Evolutionary conservation across 768 basidiomycete species (phyloP), one percentile per base, ranked within the genome.

Genomic region (Leccinum aurantiacum): DNA sequence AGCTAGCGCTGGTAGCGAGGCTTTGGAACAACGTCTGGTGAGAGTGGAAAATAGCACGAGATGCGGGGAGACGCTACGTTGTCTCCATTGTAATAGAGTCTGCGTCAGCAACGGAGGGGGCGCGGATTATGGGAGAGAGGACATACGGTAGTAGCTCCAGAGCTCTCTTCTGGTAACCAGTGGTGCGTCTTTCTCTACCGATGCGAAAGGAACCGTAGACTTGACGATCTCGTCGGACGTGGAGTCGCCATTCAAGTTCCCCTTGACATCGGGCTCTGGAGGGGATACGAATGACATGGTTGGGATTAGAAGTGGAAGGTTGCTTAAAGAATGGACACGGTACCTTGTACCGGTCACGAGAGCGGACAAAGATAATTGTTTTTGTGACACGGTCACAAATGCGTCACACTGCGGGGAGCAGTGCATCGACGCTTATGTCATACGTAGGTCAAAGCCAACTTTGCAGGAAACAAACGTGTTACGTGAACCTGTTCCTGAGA

Each of bases 91-190:
- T 86, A 89, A 67, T 91, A 91, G 60, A 91, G 22, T 31, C 2
- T 19, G 24, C 10, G 38, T 56, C 27, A 50, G 53, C 53, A 60
- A 59, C 46, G 8, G 24, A 13, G 17, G 8, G 35, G 35, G 24
- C 33, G 54, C 5, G 7, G 7, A 22, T 27, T 5, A 15, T 11
- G 27, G 11, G 22, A 41, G 11, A 2, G 6, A 6, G 38, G 25
- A 61, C 69, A 51, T 35, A 90, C 89, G 62, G 70, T 91, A 91
- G 67, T 91, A 93, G 56, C 84, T 85, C 91, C 90, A 93, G 8
- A 93, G 75, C 68, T 93, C 91, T 67, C 71, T 82, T 53, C 86
- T 79, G 17, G 86, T 90, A 5, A 91, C 90, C 10, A 87, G 69
- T 0, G 90, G 90, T 57, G 89, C 90, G 47, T 85, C 74, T 61